Percentiles rank a stretch among this genome's conserved stretches.
Evolutionary conservation across 257 asterid species (phyloP).

Genomic region (Solanum piurae): DNA sequence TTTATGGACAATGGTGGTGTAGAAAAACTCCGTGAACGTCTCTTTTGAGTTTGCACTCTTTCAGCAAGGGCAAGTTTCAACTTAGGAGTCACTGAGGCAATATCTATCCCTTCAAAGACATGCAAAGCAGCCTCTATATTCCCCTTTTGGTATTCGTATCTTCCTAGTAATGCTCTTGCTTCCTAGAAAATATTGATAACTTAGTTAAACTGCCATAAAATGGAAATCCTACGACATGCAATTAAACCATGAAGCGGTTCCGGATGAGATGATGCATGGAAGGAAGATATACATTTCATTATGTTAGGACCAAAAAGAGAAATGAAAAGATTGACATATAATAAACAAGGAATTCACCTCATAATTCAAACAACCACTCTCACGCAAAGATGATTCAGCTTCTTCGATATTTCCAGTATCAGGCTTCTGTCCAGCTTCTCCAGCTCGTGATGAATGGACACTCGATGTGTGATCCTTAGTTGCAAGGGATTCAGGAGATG

Average conservation of each 20-base stretch:
- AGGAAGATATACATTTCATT: neutral
- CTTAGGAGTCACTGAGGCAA: constrained; percentile 58
- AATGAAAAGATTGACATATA: neutral
- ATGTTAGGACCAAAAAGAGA: neutral
- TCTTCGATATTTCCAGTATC: constrained; percentile 79
- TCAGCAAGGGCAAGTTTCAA: constrained; percentile 56
- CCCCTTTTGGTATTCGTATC: constrained; percentile 87
- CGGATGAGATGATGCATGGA: neutral
- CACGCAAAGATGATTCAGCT: constrained; percentile 82
- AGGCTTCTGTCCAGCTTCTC: constrained; percentile 46
- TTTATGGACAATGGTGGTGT: constrained; percentile 62
- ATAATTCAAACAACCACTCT: constrained; percentile 63
- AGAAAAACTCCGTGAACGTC: constrained; percentile 40
- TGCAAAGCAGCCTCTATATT: constrained; percentile 82
- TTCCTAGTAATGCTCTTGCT: constrained; percentile 90
- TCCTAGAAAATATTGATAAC: constrained; percentile 38
- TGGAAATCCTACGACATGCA: neutral
- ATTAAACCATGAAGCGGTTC: neutral
- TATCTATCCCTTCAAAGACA: constrained; percentile 90
- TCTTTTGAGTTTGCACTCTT: constrained; percentile 41
- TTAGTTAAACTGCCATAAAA: neutral
- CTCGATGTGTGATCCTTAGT: constrained; percentile 45
- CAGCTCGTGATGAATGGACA: constrained; percentile 36
- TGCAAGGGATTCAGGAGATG: constrained; percentile 48
- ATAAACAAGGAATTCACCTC: constrained; percentile 33